Base-by-base conservation (phyloP, 441 rosid species). In the Jatropha podagrica region DNA sequence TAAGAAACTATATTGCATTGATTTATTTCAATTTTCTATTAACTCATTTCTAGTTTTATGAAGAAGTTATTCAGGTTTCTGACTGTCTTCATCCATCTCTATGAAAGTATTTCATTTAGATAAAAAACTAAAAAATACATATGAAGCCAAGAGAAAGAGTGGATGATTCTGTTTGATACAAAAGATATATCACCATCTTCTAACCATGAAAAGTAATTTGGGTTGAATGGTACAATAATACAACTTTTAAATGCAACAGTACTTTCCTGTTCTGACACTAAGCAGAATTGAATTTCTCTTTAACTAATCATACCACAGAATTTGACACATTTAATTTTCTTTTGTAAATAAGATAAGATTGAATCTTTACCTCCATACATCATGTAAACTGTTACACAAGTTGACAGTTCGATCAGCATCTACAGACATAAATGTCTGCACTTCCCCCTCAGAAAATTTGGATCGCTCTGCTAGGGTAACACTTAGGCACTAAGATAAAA, bases 401-500 rank as follows among this genome's bases (percentile, higher is more conserved):
- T 95, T 95, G 76, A 91, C 93, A 67, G 91, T 91, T 78, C 95
- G 90, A 85, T 95, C 99, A 83, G 97, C 95, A 90, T 93, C 99
- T 76, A 95, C 86, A 3, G 99, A 95, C 99, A 95, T 95, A 82
- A 93, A 95, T 64, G 99, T 95, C 86, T 95, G 99, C 82, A 95
- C 89, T 89, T 95, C 99, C 26, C 99, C 99, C 78, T 86, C 88
- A 42, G 96, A 93, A 85, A 95, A 95, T 81, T 85, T 88, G 32
- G 94, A 89, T 75, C 91, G 83, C 79, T 90, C 95, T 61, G 94
- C 91, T 75, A 87, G 84, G 86, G 87, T 91, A 80, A 92, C 86
- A 77, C 78, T 76, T 65, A 93, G 85, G 79, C 98, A 93, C 99
- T 95, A 87, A 75, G 75, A 73, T 64, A 72, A 69, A 80, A 82